Base-by-base conservation (phyloP, 306 rosid species). In the Casuarina cunninghamiana region DNA sequence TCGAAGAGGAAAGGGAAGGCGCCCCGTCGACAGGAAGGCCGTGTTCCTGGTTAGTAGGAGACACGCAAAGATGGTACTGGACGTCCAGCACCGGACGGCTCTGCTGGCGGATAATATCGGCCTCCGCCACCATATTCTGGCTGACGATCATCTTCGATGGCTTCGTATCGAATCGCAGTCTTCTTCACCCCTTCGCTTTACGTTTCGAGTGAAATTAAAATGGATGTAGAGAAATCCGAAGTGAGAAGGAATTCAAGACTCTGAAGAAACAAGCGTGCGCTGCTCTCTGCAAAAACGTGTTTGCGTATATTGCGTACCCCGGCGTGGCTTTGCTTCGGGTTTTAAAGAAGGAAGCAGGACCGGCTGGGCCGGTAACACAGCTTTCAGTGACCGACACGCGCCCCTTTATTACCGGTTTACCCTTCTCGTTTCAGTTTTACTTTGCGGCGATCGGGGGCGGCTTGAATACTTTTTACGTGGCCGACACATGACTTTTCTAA, bases 21-120 rank as follows among this genome's bases (percentile, higher is more conserved):
- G 93, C 82, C 70, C 79, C 80, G 62, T 86, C 93, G 70, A 84
- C 86, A 79, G 84, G 86, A 26, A 84, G 80, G 78, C 43, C 80
- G 82, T 78, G 91, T 43, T 89, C 92, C 72, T 87, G 85, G 10
- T 21, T 10, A 58, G 65, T 1, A 26, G 71, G 0, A 2, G 89
- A 74, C 8, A 85, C 92, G 71, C 92, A 82, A 13, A 90, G 79
- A 78, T 86, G 89, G 83, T 81, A 90, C 85, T 92, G 89, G 69
- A 90, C 85, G 60, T 92, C 94, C 71, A 88, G 80, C 86, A 85
- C 71, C 16, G 93, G 85, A 78, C 90, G 77, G 75, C 82, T 80
- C 82, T 82, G 83, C 79, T 89, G 85, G 80, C 93, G 81, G 5
- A 86, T 84, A 61, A 89, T 84, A 72, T 94, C 93, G 42, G 98